phyloP scores from a whole-genome alignment of 2,329 filamentous ascomycete species.

The Colletotrichum cuscutae region DNA sequence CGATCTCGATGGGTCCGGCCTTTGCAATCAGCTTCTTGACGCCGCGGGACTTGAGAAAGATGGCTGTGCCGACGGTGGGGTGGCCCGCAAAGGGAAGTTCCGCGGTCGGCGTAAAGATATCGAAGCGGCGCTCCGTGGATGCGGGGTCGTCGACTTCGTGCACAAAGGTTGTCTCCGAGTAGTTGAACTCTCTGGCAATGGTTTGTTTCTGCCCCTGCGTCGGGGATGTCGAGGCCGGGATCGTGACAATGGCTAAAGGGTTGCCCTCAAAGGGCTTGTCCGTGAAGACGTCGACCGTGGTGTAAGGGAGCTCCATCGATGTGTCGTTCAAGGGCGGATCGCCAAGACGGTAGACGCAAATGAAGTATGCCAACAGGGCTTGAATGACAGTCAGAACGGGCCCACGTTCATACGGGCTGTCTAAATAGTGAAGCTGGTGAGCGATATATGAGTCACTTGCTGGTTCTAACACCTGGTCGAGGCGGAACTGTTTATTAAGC shows the following conservation, averaged over 20 bases:
- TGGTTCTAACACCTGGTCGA: not conserved
- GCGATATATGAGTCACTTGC: not conserved
- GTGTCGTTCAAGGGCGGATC: not conserved
- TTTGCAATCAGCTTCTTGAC: constrained; percentile 61
- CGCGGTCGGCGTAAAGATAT: constrained; percentile 66
- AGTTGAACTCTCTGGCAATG: constrained; percentile 72
- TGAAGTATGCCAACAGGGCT: not conserved
- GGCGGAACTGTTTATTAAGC: not conserved
- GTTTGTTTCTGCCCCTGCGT: constrained; percentile 64
- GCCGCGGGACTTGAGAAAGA: constrained; percentile 54
- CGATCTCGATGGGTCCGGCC: constrained; percentile 65
- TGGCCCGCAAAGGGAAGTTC: constrained; percentile 73
- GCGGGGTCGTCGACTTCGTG: constrained; percentile 54
- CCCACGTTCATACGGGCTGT: not conserved
- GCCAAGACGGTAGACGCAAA: too few relatives aligned
- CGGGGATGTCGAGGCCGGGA: constrained; percentile 57
- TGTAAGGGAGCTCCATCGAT: constrained; percentile 56
- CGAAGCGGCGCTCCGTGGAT: constrained; percentile 55
- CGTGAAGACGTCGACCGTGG: constrained; percentile 70
- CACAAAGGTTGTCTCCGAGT: constrained; percentile 72
- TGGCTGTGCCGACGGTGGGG: constrained; percentile 67
- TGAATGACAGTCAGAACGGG: not conserved
- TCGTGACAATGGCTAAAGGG: constrained; percentile 67
- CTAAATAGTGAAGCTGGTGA: not conserved
- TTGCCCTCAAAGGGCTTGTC: constrained; percentile 63